Evolutionary conservation across 805 yeast genomes (phyloP).

Genomic region (Priceomyces fermenticarens): DNA sequence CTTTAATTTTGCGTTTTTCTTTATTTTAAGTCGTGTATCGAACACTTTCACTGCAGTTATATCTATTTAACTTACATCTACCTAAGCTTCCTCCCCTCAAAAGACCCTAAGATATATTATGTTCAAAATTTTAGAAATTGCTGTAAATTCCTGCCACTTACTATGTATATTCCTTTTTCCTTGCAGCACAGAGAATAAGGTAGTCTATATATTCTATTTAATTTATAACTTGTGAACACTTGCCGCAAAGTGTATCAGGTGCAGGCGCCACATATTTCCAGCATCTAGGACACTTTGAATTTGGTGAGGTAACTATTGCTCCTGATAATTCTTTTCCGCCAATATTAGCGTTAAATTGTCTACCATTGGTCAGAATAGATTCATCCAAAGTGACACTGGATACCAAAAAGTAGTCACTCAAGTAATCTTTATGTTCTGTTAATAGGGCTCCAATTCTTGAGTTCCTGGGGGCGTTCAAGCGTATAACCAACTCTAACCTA

Average conservation of each 20-base stretch:
- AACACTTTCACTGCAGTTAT: no score
- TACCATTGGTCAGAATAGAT: slow-evolving; percentile 6
- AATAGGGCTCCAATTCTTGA: slow-evolving; percentile 12
- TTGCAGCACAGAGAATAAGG: background rate
- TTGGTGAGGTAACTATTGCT: slow-evolving; percentile 42
- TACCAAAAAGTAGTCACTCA: slow-evolving; percentile 55
- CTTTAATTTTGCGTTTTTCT: background rate
- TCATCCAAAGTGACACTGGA: slow-evolving; percentile 50
- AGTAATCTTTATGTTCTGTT: slow-evolving; percentile 16
- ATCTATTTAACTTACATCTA: no score
- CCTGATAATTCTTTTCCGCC: slow-evolving; percentile 24
- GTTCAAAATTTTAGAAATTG: no score
- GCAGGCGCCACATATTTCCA: slow-evolving; percentile 70
- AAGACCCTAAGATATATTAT: no score
- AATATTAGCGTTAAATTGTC: slow-evolving; percentile 13
- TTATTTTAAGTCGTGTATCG: no score
- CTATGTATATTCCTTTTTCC: no score
- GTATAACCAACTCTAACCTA: slow-evolving; percentile 57
- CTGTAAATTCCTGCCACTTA: no score
- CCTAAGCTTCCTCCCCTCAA: no score
- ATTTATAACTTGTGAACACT: slow-evolving; percentile 51
- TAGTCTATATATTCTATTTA: slow-evolving; percentile 1
- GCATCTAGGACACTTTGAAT: slow-evolving; percentile 85
- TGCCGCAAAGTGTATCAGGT: slow-evolving; percentile 56
- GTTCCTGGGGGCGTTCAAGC: slow-evolving; percentile 20